Conservation (phyloP, 805 yeast genomes). For the Yamadazyma tumulicola region DNA sequence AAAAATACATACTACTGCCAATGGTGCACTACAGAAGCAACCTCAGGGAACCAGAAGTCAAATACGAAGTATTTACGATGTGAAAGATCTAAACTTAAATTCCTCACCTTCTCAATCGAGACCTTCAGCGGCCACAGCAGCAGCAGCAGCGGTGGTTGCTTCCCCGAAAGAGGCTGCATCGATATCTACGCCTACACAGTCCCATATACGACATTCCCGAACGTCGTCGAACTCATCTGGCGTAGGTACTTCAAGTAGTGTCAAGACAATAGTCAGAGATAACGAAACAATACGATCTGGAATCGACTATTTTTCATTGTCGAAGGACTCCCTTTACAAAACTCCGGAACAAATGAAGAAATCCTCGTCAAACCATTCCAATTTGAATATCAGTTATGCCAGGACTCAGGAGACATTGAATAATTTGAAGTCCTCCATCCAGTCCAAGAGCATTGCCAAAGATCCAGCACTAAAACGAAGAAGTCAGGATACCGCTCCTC, state of each 20-base stretch:
- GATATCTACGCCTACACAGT: neutral
- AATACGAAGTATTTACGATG: constrained; percentile 9
- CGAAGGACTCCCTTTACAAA: constrained; percentile 3
- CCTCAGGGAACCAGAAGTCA: neutral
- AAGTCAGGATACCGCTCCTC: constrained; percentile 14
- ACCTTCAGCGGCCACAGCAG: neutral
- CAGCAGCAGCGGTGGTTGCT: constrained; percentile 1
- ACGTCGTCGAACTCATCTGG: neutral
- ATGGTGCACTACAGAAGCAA: neutral
- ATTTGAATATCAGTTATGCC: constrained; percentile 9
- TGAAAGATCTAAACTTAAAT: constrained; percentile 6
- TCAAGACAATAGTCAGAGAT: neutral
- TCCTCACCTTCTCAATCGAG: neutral
- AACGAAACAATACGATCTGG: constrained; percentile 2
- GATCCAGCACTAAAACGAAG: constrained; percentile 8
- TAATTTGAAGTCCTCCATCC: constrained; percentile 9
- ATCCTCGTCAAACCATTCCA: constrained; percentile 11
- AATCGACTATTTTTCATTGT: constrained; percentile 8
- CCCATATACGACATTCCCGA: neutral
- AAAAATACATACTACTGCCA: constrained; percentile 4
- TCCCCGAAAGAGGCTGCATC: neutral
- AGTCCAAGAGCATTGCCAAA: constrained; percentile 6
- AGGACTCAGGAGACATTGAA: constrained; percentile 13
- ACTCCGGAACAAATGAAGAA: constrained; percentile 5
- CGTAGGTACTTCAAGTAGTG: too few species aligned